Percentiles rank a stretch among this genome's conserved stretches.
phyloP scores from a whole-genome alignment of 2,329 filamentous ascomycete genomes.

The Dactylellina leptospora region DNA sequence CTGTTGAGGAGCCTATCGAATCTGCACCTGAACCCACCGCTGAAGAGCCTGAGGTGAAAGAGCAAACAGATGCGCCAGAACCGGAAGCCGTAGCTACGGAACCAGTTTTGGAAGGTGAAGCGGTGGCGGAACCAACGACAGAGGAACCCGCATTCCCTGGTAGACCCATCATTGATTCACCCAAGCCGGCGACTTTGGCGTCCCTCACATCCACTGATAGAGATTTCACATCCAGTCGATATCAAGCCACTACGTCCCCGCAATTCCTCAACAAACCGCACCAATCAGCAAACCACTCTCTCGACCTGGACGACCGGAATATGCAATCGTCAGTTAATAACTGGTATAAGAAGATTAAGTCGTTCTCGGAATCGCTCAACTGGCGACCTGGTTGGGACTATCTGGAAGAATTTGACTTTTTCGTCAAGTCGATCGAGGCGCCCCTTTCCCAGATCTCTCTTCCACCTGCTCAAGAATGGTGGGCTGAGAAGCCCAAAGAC shows the following conservation, averaged over 20 bases:
- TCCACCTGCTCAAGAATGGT: conserved; percentile 38
- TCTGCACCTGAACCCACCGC: conserved; percentile 9
- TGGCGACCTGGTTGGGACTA: conserved; percentile 49
- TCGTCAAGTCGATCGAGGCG: conserved; percentile 33
- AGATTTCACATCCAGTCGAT: conserved; percentile 48
- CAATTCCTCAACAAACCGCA: conserved; percentile 48
- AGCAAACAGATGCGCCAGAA: conserved; percentile 8
- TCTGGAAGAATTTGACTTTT: conserved; percentile 39
- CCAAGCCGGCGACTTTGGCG: conserved; percentile 33
- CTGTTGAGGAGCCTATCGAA: conserved; percentile 16
- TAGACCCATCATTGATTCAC: conserved; percentile 37
- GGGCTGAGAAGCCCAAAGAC: conserved; percentile 50
- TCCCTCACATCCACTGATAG: conserved; percentile 47
- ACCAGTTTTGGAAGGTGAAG: conserved; percentile 5
- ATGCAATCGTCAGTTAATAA: conserved; percentile 51
- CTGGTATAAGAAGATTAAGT: conserved; percentile 47
- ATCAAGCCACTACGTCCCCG: conserved; percentile 44
- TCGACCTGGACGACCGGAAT: conserved; percentile 44
- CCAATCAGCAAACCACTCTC: conserved; percentile 36
- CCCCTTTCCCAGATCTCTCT: conserved; percentile 42
- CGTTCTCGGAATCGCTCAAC: conserved; percentile 41
- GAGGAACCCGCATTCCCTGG: conserved; percentile 20
- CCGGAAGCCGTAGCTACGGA: not conserved
- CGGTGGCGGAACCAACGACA: conserved; percentile 1
- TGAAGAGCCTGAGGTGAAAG: conserved; percentile 19